Evolutionary conservation across 768 basidiomycete genomes (phyloP).

Genomic region (Filobasidium floriforme): DNA sequence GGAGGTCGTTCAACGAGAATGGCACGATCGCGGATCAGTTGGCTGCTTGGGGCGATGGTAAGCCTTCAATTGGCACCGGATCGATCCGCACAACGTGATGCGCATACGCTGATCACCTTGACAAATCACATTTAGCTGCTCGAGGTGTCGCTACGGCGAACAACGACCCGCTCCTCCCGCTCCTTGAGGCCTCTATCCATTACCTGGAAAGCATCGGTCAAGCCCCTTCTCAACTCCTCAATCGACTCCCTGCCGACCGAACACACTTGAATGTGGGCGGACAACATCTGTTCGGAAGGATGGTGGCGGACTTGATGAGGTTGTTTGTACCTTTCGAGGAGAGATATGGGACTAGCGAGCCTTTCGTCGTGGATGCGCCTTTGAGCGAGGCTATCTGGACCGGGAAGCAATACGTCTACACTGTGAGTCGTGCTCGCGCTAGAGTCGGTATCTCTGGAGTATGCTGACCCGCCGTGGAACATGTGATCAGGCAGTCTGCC

Average conservation of each 20-base stretch:
- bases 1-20: conserved; percentile 12
- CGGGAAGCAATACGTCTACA: conserved; percentile 16
- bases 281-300: conserved; percentile 17
- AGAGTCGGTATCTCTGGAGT: too few species aligned
- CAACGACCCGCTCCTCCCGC: conserved; percentile 17
- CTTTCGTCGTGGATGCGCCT: conserved; percentile 12
- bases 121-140: neutral
- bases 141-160: conserved; percentile 11
- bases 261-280: conserved; percentile 17
- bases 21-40: conserved; percentile 14
- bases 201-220: conserved; percentile 17
- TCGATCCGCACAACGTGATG: too few species aligned
- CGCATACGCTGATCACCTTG: too few species aligned
- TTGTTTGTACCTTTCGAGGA: conserved; percentile 14
- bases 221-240: conserved; percentile 15
- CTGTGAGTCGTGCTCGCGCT: neutral
- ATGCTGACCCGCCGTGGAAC: neutral
- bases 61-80: too few species aligned
- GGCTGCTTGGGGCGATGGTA: conserved; percentile 15
- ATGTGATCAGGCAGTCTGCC: conserved; percentile 11
- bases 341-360: conserved; percentile 6
- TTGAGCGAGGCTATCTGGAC: conserved; percentile 20
- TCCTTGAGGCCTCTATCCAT: conserved; percentile 12
- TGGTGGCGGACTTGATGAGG: conserved; percentile 19
- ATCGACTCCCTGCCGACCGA: conserved; percentile 17